These are phyloP conservation scores for Trichoderma hamatum DNA, from an alignment of 2,329 filamentous ascomycete genomes.

Conservation along the genomic window DNA sequence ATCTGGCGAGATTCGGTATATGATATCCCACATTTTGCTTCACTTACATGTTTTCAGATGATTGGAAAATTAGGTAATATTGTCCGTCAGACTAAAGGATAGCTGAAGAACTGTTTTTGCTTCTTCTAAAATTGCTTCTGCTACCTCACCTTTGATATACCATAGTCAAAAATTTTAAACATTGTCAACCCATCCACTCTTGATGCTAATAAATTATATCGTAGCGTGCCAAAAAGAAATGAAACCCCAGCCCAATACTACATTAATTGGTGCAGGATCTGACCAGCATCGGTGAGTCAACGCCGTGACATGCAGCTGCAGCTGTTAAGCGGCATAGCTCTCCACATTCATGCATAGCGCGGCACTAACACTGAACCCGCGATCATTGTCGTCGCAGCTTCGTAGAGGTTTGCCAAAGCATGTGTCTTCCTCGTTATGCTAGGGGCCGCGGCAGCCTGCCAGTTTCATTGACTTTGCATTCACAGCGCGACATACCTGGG, in stretches of 20 bases:
- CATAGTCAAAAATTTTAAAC: background rate
- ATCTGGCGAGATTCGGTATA: background rate
- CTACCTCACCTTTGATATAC: background rate
- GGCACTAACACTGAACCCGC: conserved; percentile 15
- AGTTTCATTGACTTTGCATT: background rate
- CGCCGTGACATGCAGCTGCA: conserved; percentile 22
- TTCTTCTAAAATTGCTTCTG: background rate
- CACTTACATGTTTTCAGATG: background rate
- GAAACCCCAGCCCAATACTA: background rate
- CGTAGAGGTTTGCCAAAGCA: background rate
- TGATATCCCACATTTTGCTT: background rate
- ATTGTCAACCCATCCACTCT: background rate
- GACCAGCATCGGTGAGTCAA: conserved; percentile 19
- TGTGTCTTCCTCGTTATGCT: conserved; percentile 1
- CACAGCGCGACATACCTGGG: background rate
- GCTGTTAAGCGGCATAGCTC: conserved; percentile 10
- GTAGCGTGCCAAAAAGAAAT: background rate
- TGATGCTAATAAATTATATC: background rate
- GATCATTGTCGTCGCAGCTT: background rate
- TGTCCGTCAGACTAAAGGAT: background rate
- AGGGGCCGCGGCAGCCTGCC: background rate
- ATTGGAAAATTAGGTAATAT: background rate
- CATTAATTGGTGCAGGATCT: background rate
- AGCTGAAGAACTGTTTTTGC: background rate
- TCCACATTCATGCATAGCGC: conserved; percentile 22